A percentile compares a stretch with the other conserved stretches of the same genome.
Evolutionary conservation across 1,139 yeast genomes (phyloP).

Genomic region (Debaryomyces nepalensis): DNA sequence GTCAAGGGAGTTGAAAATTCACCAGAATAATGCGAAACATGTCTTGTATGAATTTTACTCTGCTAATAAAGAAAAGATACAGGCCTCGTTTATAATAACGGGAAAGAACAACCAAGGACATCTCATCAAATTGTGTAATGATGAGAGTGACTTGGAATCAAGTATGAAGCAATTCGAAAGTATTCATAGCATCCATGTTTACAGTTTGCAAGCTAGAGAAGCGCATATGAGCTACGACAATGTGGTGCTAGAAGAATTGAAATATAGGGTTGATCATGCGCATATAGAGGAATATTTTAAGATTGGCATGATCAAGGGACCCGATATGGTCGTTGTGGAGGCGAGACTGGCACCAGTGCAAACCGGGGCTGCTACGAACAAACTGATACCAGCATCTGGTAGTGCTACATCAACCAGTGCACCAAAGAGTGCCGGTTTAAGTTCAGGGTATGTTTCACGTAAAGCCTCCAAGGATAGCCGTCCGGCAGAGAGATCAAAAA

Average conservation of each 20-base stretch:
- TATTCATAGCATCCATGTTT: constrained; percentile 37
- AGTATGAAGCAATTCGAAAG: constrained; percentile 24
- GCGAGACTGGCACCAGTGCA: not conserved
- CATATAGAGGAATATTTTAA: constrained; percentile 27
- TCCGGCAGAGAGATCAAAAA: constrained; percentile 19
- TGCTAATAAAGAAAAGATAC: constrained; percentile 34
- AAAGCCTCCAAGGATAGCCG: constrained; percentile 19
- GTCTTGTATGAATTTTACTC: constrained; percentile 37
- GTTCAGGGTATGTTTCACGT: constrained; percentile 36
- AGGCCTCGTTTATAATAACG: constrained; percentile 40
- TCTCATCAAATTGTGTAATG: constrained; percentile 28
- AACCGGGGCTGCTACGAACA: not conserved
- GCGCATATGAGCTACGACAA: constrained; percentile 26
- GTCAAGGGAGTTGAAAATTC: constrained; percentile 33
- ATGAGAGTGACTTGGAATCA: constrained; percentile 23
- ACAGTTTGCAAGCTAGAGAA: constrained; percentile 30
- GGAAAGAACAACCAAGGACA: constrained; percentile 28
- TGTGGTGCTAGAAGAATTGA: constrained; percentile 36
- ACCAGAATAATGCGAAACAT: constrained; percentile 35
- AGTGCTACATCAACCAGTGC: constrained; percentile 14
- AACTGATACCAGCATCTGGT: constrained; percentile 1
- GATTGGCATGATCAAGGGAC: constrained; percentile 44
- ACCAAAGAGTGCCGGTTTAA: constrained; percentile 24
- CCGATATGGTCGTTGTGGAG: constrained; percentile 25
- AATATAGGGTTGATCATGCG: constrained; percentile 24